Base-by-base conservation (phyloP, 257 asterid genomes). In the Jacaranda copaia region DNA sequence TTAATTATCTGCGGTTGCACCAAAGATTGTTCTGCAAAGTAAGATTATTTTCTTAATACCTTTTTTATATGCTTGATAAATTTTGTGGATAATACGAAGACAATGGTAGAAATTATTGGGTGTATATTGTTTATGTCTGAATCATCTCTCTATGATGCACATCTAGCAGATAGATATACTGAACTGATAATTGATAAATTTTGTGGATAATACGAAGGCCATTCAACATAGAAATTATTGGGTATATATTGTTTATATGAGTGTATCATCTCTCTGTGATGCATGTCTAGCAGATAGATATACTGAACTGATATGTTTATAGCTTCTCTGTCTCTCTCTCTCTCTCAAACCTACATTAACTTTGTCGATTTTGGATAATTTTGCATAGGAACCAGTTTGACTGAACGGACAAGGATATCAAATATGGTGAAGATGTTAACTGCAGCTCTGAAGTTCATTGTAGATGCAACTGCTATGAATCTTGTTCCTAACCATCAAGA, bases 381-480 rank as follows among this genome's bases (percentile, higher is more conserved):
- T 68, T 67, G 68, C 51, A 59, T 56, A 93, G 98, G 89, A 35
- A 56, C 80, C 53, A 72, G 45, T 63, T 68, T 57, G 55, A 69
- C 73, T 38, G 77, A 74, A 80, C 82, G 65, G 63, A 79, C 63
- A 35, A 82, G 82, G 76, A 73, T 79, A 65, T 63, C 81, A 52
- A 84, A 81, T 79, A 64, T 56, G 88, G 81, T 90, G 83, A 88
- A 90, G 91, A 82, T 81, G 78, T 82, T 89, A 76, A 89, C 96
- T n/a, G 88, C 91, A 57, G 80, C 90, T 65, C 82, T 91, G 76
- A 91, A 93, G 84, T 91, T 93, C 87, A 77, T 87, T 43, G 92
- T 82, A 49, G 99, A 95, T 85, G 93, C 96, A 68, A 79, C 80
- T 63, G 68, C 86, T 3, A 75, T 88, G 91, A 81, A 77, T 57